These are phyloP conservation scores for Venturiaceae sp. DNA, from an alignment of 2,329 filamentous ascomycete genomes.

Conservation along the genomic window DNA sequence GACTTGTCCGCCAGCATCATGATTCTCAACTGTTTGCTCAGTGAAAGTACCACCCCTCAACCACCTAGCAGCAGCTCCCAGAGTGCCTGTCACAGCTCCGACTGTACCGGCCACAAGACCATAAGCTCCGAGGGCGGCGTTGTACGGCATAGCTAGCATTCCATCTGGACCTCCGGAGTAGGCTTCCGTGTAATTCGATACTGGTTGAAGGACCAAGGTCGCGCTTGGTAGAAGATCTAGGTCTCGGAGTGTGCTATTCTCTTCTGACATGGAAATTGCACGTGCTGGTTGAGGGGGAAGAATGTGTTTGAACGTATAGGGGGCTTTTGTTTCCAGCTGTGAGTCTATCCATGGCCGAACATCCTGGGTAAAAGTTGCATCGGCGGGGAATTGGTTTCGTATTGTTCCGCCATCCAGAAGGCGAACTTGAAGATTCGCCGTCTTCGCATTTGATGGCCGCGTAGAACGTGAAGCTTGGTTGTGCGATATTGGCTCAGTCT, in stretches of 20 bases:
- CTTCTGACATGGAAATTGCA: constrained; percentile 65
- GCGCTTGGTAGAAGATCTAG: constrained; percentile 69
- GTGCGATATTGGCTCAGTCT: constrained; percentile 9
- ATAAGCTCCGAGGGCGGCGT: constrained; percentile 16
- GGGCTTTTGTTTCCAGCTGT: constrained; percentile 36
- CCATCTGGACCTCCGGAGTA: constrained; percentile 30
- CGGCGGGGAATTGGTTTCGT: constrained; percentile 58
- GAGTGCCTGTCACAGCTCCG: constrained; percentile 23
- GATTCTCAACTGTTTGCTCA: constrained; percentile 8
- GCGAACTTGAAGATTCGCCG: constrained; percentile 56
- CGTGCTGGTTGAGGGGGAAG: constrained; percentile 68
- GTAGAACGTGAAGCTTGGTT: constrained; percentile 9
- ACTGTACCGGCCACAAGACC: constrained; percentile 20
- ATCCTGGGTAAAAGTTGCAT: constrained; percentile 50
- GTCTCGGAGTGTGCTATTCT: constrained; percentile 55
- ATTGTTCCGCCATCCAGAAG: constrained; percentile 78
- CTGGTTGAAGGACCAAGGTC: constrained; percentile 71
- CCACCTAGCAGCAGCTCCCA: constrained; percentile 18
- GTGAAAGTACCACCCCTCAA: constrained; percentile 17
- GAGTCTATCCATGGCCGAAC: constrained; percentile 72
- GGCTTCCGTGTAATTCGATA: constrained; percentile 50
- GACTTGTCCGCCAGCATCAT: constrained; percentile 4
- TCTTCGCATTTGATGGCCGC: constrained; percentile 14
- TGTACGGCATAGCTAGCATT: constrained; percentile 18
- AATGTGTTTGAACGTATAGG: constrained; percentile 79